Evolutionary conservation across 179 eudicot genomes (phyloP).

Genomic region (Silene noctiflora): DNA sequence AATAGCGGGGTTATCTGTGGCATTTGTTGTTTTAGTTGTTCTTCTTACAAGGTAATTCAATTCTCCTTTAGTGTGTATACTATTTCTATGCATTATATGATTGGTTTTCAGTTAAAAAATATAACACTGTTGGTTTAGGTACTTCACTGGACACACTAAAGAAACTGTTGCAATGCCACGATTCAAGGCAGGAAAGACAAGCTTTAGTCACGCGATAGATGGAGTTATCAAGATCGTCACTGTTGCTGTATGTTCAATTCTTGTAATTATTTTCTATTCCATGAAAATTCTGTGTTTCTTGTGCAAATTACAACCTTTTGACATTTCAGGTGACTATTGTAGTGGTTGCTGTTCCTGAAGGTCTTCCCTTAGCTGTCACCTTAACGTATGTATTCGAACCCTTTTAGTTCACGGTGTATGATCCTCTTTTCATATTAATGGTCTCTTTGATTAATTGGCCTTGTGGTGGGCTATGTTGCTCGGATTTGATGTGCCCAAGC

Average conservation of each 20-base stretch:
- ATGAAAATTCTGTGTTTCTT: background rate
- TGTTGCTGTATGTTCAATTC: constrained; percentile 64
- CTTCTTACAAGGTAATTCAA: constrained; percentile 58
- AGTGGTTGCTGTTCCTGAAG: constrained; percentile 97
- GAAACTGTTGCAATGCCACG: constrained; percentile 36
- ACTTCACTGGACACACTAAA: constrained; percentile 64
- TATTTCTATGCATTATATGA: background rate
- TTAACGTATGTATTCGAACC: constrained; percentile 62
- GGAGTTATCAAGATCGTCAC: constrained; percentile 79
- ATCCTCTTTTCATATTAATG: background rate
- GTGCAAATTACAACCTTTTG: constrained; percentile 3
- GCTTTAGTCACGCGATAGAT: constrained; percentile 55
- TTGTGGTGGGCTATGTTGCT: background rate
- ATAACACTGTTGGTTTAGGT: constrained; percentile 41
- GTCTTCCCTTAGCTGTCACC: constrained; percentile 98
- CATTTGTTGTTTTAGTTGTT: constrained; percentile 60
- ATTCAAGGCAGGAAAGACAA: constrained; percentile 61
- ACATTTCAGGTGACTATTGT: constrained; percentile 82
- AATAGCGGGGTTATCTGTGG: constrained; percentile 75
- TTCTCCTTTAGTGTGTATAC: background rate
- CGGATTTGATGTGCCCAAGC: too few species aligned
- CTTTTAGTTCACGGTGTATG: background rate
- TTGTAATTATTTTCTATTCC: constrained; percentile 8
- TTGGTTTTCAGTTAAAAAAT: background rate
- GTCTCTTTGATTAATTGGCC: background rate